phyloP scores from a whole-genome alignment of 2,329 filamentous ascomycete genomes.

The Verticillium longisporum region DNA sequence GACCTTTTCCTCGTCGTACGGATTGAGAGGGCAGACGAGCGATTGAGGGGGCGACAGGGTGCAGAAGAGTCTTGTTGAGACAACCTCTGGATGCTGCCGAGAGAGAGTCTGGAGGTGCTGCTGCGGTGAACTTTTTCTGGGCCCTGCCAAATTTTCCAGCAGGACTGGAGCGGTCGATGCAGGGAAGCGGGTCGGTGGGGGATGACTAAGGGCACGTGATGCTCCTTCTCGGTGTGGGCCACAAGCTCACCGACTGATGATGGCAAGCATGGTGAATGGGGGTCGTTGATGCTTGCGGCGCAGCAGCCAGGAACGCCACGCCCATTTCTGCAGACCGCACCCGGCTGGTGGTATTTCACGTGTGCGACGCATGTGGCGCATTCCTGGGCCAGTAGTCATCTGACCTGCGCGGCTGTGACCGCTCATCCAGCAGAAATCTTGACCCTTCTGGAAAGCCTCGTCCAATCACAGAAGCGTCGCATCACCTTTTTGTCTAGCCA shows the following conservation, averaged over 20 bases:
- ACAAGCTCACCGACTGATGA: too few species aligned
- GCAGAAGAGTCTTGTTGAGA: background rate
- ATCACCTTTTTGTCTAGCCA: background rate
- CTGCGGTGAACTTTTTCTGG: conserved; percentile 4
- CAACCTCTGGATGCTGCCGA: background rate
- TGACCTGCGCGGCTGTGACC: conserved; percentile 2
- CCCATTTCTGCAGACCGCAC: background rate
- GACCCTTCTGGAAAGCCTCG: background rate
- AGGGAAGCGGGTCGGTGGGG: background rate
- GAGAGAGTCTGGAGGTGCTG: background rate
- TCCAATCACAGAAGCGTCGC: background rate
- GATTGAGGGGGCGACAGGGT: background rate
- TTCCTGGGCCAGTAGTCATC: conserved; percentile 6
- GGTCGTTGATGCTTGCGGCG: background rate
- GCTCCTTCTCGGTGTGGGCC: too few species aligned
- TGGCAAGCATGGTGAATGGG: too few species aligned
- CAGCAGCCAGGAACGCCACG: background rate
- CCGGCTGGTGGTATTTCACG: background rate
- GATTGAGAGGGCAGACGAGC: background rate
- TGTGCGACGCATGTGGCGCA: background rate
- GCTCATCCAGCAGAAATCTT: background rate
- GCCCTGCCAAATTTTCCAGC: conserved; percentile 3
- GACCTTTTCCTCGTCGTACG: background rate
- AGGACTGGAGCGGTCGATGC: background rate
- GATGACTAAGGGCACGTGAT: background rate